Evolutionary conservation across 2,329 filamentous ascomycete species (phyloP).

Genomic region (Zymoseptoria passerinii): DNA sequence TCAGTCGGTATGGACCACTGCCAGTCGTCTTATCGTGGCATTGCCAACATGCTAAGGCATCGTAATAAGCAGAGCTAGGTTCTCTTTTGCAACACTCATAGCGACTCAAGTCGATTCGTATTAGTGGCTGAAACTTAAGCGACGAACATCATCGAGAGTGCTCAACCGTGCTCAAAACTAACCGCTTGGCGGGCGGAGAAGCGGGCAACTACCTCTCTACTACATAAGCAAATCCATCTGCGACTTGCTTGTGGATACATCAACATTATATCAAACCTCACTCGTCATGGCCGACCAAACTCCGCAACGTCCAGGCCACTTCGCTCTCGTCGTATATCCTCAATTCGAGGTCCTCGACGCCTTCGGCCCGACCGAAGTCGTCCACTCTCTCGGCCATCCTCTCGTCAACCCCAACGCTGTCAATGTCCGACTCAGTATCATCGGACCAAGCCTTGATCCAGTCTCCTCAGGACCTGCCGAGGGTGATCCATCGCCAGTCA

Average conservation of each 20-base stretch:
- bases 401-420: neutral
- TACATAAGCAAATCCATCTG: too few species aligned
- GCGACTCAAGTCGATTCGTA: neutral
- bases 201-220: neutral
- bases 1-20: too few species aligned
- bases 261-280: neutral
- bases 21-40: too few species aligned
- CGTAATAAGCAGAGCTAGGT: too few species aligned
- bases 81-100: too few species aligned
- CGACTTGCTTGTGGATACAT: too few species aligned
- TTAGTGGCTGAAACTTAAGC: too few species aligned
- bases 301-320: neutral
- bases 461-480: neutral
- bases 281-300: neutral
- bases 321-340: conserved; percentile 14
- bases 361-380: conserved; percentile 14
- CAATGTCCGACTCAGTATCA: neutral
- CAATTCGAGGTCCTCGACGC: conserved; percentile 16
- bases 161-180: neutral
- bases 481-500: neutral
- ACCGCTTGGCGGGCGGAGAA: neutral
- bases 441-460: neutral
- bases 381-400: conserved; percentile 8
- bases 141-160: too few species aligned
- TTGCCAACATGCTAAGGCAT: too few species aligned